phyloP scores from a whole-genome alignment of 2,329 filamentous ascomycete species.

The Aspergillus novofumigatus region DNA sequence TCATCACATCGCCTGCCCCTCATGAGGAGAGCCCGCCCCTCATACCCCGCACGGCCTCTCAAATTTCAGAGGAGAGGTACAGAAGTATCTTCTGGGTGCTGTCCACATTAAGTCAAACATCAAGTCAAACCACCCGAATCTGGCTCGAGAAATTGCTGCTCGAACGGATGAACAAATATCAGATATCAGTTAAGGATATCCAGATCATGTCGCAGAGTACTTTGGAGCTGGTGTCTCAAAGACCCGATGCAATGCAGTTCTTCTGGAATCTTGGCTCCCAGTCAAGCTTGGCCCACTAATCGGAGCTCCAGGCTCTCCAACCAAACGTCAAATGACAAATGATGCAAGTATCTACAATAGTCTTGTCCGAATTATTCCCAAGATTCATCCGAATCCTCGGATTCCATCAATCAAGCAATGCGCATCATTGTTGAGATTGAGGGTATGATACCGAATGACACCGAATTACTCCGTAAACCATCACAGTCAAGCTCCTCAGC shows the following conservation, averaged over 20 bases:
- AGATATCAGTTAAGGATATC: too few relatives aligned
- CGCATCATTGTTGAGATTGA: not conserved
- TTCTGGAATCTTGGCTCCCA: not conserved
- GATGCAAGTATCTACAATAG: not conserved
- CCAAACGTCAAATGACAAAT: too few relatives aligned
- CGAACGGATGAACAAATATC: not conserved
- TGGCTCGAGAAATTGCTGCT: not conserved
- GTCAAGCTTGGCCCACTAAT: not conserved
- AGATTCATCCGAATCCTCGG: not conserved
- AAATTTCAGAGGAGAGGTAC: too few relatives aligned
- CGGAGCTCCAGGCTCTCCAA: too few relatives aligned
- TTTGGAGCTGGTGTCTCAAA: not conserved
- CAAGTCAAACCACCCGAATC: not conserved
- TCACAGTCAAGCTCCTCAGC: not conserved
- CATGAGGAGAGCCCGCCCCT: constrained; percentile 11
- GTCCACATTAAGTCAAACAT: constrained; percentile 4
- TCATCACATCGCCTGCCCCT: constrained; percentile 8
- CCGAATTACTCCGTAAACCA: not conserved
- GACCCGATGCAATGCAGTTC: too few relatives aligned
- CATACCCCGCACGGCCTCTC: not conserved
- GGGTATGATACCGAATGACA: not conserved
- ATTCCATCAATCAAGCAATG: not conserved
- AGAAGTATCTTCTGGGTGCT: too few relatives aligned
- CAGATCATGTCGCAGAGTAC: not conserved
- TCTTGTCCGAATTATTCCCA: not conserved